These are phyloP conservation scores for Chondrostereum purpureum DNA, from an alignment of 1,284 basidiomycete genomes.

Conservation along the genomic window DNA sequence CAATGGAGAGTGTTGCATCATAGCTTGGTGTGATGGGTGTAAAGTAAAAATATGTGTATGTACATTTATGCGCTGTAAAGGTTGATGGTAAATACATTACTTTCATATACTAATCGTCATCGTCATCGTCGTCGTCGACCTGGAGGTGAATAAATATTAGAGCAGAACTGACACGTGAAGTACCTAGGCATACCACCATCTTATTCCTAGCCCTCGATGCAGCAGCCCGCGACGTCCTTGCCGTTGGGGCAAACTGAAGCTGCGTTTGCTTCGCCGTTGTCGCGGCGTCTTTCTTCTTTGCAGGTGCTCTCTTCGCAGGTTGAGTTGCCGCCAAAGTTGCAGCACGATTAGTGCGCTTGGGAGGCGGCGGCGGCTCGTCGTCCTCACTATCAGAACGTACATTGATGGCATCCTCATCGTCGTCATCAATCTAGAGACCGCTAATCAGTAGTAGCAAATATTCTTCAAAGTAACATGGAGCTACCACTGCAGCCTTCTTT, in stretches of 20 bases:
- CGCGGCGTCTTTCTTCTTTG: constrained; percentile 48
- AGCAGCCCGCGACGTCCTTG: constrained; percentile 51
- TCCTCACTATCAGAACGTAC: constrained; percentile 47
- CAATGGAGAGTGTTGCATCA: no score
- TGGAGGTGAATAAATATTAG: not conserved
- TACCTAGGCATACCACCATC: constrained; percentile 33
- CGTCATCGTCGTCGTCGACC: not conserved
- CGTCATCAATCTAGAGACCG: no score
- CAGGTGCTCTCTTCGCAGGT: constrained; percentile 46
- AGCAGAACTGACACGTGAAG: not conserved
- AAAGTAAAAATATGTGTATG: not conserved
- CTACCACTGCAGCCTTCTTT: constrained; percentile 23
- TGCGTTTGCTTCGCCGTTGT: constrained; percentile 46
- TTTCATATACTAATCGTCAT: not conserved
- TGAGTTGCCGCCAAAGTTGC: constrained; percentile 33
- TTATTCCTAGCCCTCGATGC: constrained; percentile 52
- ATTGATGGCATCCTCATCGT: constrained; percentile 43
- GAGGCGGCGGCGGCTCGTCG: constrained; percentile 32
- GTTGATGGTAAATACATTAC: not conserved
- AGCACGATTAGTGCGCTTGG: constrained; percentile 59
- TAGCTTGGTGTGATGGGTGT: no score
- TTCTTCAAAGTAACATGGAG: not conserved
- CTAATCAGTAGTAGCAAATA: no score
- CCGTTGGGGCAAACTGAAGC: constrained; percentile 53
- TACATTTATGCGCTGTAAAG: not conserved